Conservation (phyloP, 2,329 filamentous ascomycete genomes). For the Alternaria sp. region DNA sequence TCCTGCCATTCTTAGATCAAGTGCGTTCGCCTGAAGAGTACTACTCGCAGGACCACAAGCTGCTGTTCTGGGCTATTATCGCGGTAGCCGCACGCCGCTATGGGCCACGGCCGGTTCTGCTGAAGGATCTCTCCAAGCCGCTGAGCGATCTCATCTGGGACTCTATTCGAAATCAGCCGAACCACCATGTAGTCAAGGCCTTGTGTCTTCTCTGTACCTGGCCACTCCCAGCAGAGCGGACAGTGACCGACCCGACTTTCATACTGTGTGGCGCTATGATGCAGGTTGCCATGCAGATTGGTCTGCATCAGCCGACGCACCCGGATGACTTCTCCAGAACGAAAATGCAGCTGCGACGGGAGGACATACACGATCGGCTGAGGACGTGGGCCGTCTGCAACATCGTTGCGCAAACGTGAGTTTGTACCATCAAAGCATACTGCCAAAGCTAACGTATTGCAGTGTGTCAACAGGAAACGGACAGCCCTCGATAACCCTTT, state of each 20-base stretch:
- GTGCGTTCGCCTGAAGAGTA: slow-evolving; percentile 69
- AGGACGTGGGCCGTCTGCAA: slow-evolving; percentile 87
- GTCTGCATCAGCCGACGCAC: slow-evolving; percentile 79
- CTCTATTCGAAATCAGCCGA: slow-evolving; percentile 78
- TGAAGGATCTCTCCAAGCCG: slow-evolving; percentile 69
- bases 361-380: slow-evolving; percentile 79
- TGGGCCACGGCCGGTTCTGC: slow-evolving; percentile 65
- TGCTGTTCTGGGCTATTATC: slow-evolving; percentile 86
- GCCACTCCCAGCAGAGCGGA: slow-evolving; percentile 82
- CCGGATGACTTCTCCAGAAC: slow-evolving; percentile 83
- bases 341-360: slow-evolving; percentile 75
- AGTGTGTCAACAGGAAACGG: slow-evolving; percentile 83
- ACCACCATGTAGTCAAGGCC: slow-evolving; percentile 81
- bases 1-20: slow-evolving; percentile 75
- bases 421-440: neutral
- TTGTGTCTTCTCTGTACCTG: slow-evolving; percentile 80
- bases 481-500: slow-evolving; percentile 78
- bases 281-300: slow-evolving; percentile 84
- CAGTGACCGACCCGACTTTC: slow-evolving; percentile 79
- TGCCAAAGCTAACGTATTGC: slow-evolving; percentile 14
- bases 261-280: slow-evolving; percentile 85
- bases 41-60: slow-evolving; percentile 76
- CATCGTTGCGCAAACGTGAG: slow-evolving; percentile 75
- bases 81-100: slow-evolving; percentile 77
- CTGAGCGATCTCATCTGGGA: slow-evolving; percentile 77